Base-by-base conservation (phyloP, 139 green algal genomes). In the Chlorella sp. region DNA sequence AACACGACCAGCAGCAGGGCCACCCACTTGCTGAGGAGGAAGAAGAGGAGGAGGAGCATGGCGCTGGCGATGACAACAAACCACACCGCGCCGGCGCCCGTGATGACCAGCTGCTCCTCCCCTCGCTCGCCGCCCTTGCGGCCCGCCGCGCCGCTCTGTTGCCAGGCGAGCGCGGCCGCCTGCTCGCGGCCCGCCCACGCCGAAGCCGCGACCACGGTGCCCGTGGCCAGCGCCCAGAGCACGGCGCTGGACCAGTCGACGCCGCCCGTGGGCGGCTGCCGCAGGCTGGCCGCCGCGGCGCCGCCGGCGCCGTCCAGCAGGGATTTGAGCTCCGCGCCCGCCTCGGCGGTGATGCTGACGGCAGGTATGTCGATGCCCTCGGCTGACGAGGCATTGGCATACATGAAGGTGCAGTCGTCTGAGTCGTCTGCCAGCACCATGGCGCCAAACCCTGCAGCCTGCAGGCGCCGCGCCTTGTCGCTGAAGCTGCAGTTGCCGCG, bases 41-140 rank as follows among this genome's bases (percentile, higher is more conserved):
- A 95, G 82, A 87, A 96, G 38, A 96, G 69, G 27, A 89, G 42
- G 31, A 97, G 71, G 53, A 97, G 84, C 76, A 90, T 83, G 5
- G 21, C 64, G 0, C 81, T 90, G 11, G 91, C 87, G 14, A 92
- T 27, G 5, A 81, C 33, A 48, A 96, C 80, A 76, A 95, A 95
- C 1, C n/a, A 79, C 19, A 91, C 77, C 1, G 91, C 91, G 0
- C 70, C 82, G 14, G 17, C 14, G 17, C 73, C 55, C 5, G 86
- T 90, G 8, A 95, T 80, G 40, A 84, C 84, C 45, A 78, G 27
- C 7, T 60, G 45, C 33, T 50, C 23, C 21, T 70, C 71, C 12
- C 31, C 45, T 33, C 55, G 55, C 55, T n/a, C 59, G 70, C 40
- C 48, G 45, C 29, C 36, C 43, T 48, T 76, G 42, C 67, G 36